Percentiles rank a stretch among this genome's conserved stretches.
Evolutionary conservation across 2,329 filamentous ascomycete genomes (phyloP).

Genomic region (Cadophora gregata): DNA sequence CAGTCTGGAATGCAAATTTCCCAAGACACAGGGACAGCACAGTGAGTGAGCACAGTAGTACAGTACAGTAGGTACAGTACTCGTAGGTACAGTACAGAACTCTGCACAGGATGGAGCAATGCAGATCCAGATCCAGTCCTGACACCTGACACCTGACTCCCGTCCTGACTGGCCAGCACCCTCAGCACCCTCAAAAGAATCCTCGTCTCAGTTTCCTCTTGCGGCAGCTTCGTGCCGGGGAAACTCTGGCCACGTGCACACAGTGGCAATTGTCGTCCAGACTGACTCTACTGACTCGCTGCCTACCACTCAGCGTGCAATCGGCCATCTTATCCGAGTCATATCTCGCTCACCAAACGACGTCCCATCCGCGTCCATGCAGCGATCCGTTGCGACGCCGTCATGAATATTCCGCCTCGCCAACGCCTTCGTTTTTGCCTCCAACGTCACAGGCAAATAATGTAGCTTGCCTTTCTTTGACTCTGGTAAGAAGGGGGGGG

Average conservation of each 20-base stretch:
- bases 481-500: too few relatives aligned
- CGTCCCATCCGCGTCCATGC: neutral
- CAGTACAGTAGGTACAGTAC: too few relatives aligned
- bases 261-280: neutral
- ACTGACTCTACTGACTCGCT: neutral
- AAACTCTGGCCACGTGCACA: neutral
- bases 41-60: too few relatives aligned
- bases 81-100: too few relatives aligned
- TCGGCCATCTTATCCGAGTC: slow-evolving; percentile 1
- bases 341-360: neutral
- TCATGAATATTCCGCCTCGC: neutral
- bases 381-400: slow-evolving; percentile 10
- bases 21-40: neutral
- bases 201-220: slow-evolving; percentile 10
- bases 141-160: too few relatives aligned
- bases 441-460: neutral
- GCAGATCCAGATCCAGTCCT: too few relatives aligned
- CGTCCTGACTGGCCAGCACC: neutral
- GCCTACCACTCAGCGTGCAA: too few relatives aligned
- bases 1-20: too few relatives aligned
- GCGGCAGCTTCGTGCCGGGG: neutral
- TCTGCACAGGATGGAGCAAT: too few relatives aligned
- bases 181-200: too few relatives aligned
- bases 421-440: too few relatives aligned
- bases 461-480: too few relatives aligned